Conservation (phyloP, 2,329 filamentous ascomycete species). For the Chrysosporium queenslandicum region DNA sequence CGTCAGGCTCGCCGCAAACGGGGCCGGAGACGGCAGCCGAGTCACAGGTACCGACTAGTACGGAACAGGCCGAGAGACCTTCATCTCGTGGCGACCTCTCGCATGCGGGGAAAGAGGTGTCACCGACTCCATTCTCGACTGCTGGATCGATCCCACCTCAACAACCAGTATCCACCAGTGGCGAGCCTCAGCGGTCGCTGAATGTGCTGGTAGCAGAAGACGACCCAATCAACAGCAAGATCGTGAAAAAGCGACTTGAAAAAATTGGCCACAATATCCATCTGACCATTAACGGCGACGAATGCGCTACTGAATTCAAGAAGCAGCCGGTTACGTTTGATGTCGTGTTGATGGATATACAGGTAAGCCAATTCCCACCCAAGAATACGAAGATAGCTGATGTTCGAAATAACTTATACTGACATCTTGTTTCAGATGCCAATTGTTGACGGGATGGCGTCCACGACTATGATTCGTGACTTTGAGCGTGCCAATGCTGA, state of each 20-base stretch:
- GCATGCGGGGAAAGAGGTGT: too few relatives aligned
- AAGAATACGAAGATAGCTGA: too few relatives aligned
- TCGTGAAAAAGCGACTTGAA: slow-evolving; percentile 4
- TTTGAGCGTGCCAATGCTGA: background rate
- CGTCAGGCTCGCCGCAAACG: too few relatives aligned
- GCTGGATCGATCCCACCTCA: background rate
- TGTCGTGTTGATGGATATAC: slow-evolving; percentile 8
- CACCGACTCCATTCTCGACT: too few relatives aligned
- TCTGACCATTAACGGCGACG: slow-evolving; percentile 5
- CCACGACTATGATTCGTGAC: slow-evolving; percentile 1
- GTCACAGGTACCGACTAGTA: too few relatives aligned
- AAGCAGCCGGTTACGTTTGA: background rate
- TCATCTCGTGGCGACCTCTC: too few relatives aligned
- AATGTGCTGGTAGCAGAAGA: slow-evolving; percentile 6
- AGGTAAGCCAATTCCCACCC: background rate
- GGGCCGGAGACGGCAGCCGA: too few relatives aligned
- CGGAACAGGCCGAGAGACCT: too few relatives aligned
- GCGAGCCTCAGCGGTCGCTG: background rate
- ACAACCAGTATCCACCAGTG: background rate
- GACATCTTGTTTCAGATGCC: background rate
- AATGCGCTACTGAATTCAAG: background rate
- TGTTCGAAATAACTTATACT: too few relatives aligned
- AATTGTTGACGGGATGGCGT: background rate
- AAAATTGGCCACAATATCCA: background rate
- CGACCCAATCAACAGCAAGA: slow-evolving; percentile 8